phyloP scores from a whole-genome alignment of 495 filamentous ascomycete species.

The Penicillium dipodomyicola region DNA sequence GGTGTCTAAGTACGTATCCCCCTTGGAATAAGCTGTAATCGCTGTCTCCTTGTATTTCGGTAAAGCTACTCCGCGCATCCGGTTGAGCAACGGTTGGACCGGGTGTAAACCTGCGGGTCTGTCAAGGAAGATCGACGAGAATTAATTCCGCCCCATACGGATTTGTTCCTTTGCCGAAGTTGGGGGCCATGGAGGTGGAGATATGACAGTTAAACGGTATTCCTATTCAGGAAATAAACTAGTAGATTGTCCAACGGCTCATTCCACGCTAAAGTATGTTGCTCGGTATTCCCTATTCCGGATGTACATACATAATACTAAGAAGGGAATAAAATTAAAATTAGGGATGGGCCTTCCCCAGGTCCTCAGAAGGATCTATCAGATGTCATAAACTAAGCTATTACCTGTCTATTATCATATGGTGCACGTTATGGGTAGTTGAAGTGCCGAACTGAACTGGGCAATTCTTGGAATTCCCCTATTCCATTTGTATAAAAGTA shows the following conservation, averaged over 20 bases:
- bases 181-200: not conserved
- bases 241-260: not conserved
- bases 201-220: not conserved
- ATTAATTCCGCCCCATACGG: not conserved
- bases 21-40: not conserved
- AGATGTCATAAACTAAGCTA: no score
- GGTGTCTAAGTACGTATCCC: no score
- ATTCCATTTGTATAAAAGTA: not conserved
- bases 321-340: not conserved
- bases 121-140: not conserved
- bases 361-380: not conserved
- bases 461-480: not conserved
- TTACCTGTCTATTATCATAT: no score
- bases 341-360: not conserved
- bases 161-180: not conserved
- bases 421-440: not conserved
- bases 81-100: not conserved
- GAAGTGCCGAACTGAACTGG: not conserved
- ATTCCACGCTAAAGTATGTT: not conserved
- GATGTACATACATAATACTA: no score
- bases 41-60: not conserved
- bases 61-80: not conserved
- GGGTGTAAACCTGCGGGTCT: not conserved
- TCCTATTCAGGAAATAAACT: not conserved
- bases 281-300: not conserved